phyloP scores from a whole-genome alignment of 78 protist genomes.

The Trichosphaerium sp. region DNA sequence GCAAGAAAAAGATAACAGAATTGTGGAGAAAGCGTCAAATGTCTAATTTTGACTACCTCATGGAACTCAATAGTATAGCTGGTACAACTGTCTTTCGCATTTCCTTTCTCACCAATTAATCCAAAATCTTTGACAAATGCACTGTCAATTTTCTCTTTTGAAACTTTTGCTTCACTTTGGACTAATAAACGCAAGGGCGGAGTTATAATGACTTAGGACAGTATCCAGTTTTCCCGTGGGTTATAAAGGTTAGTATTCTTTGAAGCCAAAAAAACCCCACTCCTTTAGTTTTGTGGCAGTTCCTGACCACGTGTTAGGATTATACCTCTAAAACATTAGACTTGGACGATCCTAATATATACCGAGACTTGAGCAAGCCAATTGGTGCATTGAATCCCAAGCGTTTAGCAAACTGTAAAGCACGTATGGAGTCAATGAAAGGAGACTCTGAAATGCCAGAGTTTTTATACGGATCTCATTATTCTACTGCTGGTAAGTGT shows the following conservation, averaged over 20 bases:
- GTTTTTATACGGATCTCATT: slow-evolving; percentile 51
- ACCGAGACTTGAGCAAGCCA: slow-evolving; percentile 77
- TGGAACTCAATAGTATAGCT: slow-evolving; percentile 69
- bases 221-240: slow-evolving; percentile 95
- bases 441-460: no score
- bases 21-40: slow-evolving; percentile 45
- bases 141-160: no score
- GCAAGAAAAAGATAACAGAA: slow-evolving; percentile 6
- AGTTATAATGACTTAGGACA: slow-evolving; percentile 81
- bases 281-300: no score
- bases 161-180: no score
- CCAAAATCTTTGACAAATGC: no score
- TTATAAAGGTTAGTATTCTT: no score
- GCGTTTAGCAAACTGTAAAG: not conserved
- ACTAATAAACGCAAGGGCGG: no score
- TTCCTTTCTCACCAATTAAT: no score
- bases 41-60: slow-evolving; percentile 67
- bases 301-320: no score
- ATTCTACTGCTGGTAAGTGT: slow-evolving; percentile 1
- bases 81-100: no score
- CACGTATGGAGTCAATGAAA: no score
- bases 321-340: slow-evolving; percentile 31
- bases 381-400: slow-evolving; percentile 61
- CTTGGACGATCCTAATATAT: slow-evolving; percentile 28
- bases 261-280: no score